Base-by-base conservation (phyloP, 768 basidiomycete genomes). In the Pholiota microspora region DNA sequence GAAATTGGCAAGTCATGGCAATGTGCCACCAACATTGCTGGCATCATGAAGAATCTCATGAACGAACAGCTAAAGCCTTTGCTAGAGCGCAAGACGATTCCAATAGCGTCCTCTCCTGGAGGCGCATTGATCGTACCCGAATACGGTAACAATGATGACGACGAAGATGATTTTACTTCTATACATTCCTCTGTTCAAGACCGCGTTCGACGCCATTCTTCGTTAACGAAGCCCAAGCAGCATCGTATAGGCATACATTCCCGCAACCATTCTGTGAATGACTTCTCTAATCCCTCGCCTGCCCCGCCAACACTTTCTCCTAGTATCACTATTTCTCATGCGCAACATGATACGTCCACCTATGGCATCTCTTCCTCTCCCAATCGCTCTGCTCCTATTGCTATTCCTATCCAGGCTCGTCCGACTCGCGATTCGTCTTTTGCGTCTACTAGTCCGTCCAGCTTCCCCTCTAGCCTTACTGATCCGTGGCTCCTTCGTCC, bases 1-100 rank as follows among this genome's bases (percentile, higher is more conserved):
- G 79, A 81, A 64, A 78, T 80, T 28, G 82, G 80, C 0, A 69
- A 70, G 52, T 78, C 78, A 1, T 85, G 80, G 77, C 74, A 79
- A 46, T 79, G 80, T 56, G 80, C 81, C 1, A 73, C 67, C 3
- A 77, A 75, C 58, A 78, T 80, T 49, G 76, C 74, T 2, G 73
- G 69, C 12, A 82, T 82, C 36, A 68, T 83, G 49, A 65, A 68
- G n/a, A 65, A 69, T 8, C 69, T 82, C 8, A 56, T 77, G 49
- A 64, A 73, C 28, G 74, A 79, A 40, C 74, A 77, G 54, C 62
- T 78, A 24, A 73, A 69, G 51, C 75, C 76, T 8, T 60, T 72
- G 6, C 60, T 78, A n/a, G 70, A 77, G 47, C 66, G 68, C 21
- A 66, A 67, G 52, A 55, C 54, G 0, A 48, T 42, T 4, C 27